Percentiles rank a stretch among this genome's conserved stretches.
These are phyloP conservation scores for Schrenkiella parvula DNA, from an alignment of 345 rosid species.

Conservation along the genomic window DNA sequence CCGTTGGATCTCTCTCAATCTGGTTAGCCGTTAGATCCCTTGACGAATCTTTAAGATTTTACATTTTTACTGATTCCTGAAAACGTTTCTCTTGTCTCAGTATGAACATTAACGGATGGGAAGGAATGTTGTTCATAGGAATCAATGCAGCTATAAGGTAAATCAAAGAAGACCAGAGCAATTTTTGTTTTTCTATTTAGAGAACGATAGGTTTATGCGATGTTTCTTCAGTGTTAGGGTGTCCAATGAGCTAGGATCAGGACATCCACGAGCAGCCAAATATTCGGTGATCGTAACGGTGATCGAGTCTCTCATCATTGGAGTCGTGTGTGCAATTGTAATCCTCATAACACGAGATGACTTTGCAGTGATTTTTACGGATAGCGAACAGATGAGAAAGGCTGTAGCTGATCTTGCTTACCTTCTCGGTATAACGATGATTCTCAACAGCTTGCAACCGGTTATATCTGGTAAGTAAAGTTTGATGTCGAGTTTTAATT, in stretches of 20 bases:
- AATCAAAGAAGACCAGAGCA: neutral
- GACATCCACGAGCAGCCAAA: slow-evolving; percentile 81
- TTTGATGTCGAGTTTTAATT: neutral
- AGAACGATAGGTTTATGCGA: neutral
- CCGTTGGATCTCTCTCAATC: slow-evolving; percentile 91
- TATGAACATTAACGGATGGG: slow-evolving; percentile 99
- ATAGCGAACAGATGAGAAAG: slow-evolving; percentile 47
- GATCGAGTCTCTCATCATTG: slow-evolving; percentile 61
- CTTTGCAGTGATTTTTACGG: slow-evolving; percentile 68
- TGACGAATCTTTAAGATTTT: neutral
- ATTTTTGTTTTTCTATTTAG: neutral
- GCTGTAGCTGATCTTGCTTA: slow-evolving; percentile 65
- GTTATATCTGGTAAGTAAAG: slow-evolving; percentile 65
- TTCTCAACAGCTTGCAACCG: slow-evolving; percentile 81
- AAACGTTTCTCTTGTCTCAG: slow-evolving; percentile 35
- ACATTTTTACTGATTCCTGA: neutral
- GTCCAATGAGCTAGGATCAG: slow-evolving; percentile 90
- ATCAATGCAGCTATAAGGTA: slow-evolving; percentile 93
- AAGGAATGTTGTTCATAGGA: slow-evolving; percentile 91
- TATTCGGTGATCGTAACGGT: slow-evolving; percentile 64
- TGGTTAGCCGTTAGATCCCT: slow-evolving; percentile 40
- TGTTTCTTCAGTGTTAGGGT: slow-evolving; percentile 55
- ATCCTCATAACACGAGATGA: slow-evolving; percentile 53
- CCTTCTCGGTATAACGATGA: slow-evolving; percentile 77
- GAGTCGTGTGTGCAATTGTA: slow-evolving; percentile 43